Percentiles rank a stretch among this genome's conserved stretches.
Conservation (phyloP, 192 early-diverging fungal species). For the Allomyces macrogynus region DNA sequence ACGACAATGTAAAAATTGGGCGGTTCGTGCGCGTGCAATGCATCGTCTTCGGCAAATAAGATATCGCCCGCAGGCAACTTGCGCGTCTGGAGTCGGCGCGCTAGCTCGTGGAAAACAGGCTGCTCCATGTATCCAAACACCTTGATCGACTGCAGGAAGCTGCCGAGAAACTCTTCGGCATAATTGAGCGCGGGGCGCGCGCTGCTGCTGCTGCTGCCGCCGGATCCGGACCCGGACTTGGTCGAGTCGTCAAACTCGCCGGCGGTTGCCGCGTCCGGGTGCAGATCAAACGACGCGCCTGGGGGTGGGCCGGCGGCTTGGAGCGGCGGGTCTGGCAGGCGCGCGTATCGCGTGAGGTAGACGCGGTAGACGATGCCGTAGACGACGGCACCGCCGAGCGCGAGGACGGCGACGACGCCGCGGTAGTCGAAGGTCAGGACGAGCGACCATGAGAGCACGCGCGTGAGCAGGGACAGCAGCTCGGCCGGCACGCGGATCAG, state of each 20-base stretch:
- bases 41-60: constrained; percentile 51
- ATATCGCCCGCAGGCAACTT: constrained; percentile 52
- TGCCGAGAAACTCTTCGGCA: constrained; percentile 54
- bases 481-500: not conserved
- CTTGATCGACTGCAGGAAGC: constrained; percentile 68
- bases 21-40: constrained; percentile 8
- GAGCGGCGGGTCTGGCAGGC: constrained; percentile 29
- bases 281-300: constrained; percentile 41
- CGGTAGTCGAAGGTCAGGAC: not conserved
- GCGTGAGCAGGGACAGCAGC: not conserved
- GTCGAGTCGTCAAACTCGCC: constrained; percentile 14
- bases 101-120: constrained; percentile 89
- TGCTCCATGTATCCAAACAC: constrained; percentile 95
- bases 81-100: constrained; percentile 65
- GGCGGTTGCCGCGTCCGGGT: constrained; percentile 44
- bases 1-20: constrained; percentile 86
- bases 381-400: constrained; percentile 4
- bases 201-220: not conserved
- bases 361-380: constrained; percentile 49
- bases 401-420: not conserved
- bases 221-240: not conserved
- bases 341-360: constrained; percentile 48
- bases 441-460: not conserved
- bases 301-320: constrained; percentile 13
- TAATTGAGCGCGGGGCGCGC: constrained; percentile 2